phyloP scores from a whole-genome alignment of 805 yeast genomes.

The Ascoidea rubescens region DNA sequence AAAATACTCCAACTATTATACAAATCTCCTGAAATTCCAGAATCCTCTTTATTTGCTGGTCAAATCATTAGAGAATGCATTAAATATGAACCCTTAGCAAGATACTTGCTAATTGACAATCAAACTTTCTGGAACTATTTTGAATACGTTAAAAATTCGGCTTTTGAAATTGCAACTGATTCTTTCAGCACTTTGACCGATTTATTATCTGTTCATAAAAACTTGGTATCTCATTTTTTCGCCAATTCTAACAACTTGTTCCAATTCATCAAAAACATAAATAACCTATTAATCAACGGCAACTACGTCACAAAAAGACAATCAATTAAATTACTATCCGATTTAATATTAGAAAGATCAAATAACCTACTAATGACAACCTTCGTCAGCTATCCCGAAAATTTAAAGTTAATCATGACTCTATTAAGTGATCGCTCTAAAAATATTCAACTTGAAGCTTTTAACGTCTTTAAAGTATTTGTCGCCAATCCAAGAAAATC shows the following conservation, averaged over 20 bases:
- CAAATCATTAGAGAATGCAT: constrained; percentile 75
- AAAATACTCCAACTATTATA: constrained; percentile 49
- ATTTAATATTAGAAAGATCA: constrained; percentile 54
- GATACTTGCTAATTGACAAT: constrained; percentile 37
- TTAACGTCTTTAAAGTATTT: constrained; percentile 85
- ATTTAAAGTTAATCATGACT: constrained; percentile 77
- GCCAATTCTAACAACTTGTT: constrained; percentile 32
- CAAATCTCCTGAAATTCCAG: constrained; percentile 60
- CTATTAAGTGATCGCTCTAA: constrained; percentile 78
- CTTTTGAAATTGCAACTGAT: constrained; percentile 86
- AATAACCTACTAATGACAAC: constrained; percentile 60
- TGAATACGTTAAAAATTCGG: constrained; percentile 56
- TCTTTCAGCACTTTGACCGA: constrained; percentile 69
- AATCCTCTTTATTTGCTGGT: constrained; percentile 62
- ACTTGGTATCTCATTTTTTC: constrained; percentile 59
- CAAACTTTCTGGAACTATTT: constrained; percentile 72
- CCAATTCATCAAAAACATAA: constrained; percentile 46
- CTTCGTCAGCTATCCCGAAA: constrained; percentile 71
- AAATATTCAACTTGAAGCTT: constrained; percentile 81
- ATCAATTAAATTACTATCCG: constrained; percentile 62
- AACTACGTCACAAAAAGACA: constrained; percentile 92
- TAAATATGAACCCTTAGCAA: constrained; percentile 58
- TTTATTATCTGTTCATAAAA: constrained; percentile 54
- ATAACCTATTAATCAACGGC: constrained; percentile 55
- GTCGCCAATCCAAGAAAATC: constrained; percentile 93